Conservation (phyloP, 805 yeast species). For the Monosporozyma yasuniensis region DNA sequence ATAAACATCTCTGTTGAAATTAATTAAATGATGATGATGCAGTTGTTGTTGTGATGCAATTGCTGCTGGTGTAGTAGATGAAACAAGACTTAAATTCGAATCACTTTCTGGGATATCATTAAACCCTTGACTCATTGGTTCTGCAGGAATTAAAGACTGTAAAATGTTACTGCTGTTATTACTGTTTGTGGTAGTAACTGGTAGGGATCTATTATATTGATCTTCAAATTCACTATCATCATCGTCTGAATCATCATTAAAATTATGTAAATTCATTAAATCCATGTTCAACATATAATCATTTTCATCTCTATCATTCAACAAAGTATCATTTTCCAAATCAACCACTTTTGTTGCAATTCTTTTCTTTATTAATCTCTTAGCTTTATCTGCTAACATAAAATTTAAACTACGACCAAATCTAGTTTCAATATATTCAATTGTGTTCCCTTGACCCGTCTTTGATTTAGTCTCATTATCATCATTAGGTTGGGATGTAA, state of each 20-base stretch:
- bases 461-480: neutral
- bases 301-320: neutral
- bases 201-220: neutral
- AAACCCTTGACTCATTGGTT: slow-evolving; percentile 16
- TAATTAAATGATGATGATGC: neutral
- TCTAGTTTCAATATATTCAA: slow-evolving; percentile 72
- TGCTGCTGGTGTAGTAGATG: neutral
- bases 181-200: neutral
- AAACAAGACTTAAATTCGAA: neutral
- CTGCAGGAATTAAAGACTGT: slow-evolving; percentile 22
- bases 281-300: slow-evolving; percentile 2
- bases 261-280: neutral
- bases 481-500: neutral
- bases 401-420: slow-evolving; percentile 79
- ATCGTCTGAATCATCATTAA: slow-evolving; percentile 1
- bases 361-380: slow-evolving; percentile 60
- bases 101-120: neutral
- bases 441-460: neutral
- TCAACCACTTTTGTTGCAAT: slow-evolving; percentile 59
- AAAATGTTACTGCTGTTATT: slow-evolving; percentile 2
- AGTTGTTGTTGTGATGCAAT: neutral
- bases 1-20: slow-evolving; percentile 53
- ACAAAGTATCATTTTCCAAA: slow-evolving; percentile 8
- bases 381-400: slow-evolving; percentile 67
- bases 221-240: slow-evolving; percentile 1